Percentiles rank a stretch among this genome's conserved stretches.
phyloP scores from a whole-genome alignment of 2,329 filamentous ascomycete genomes.

The Hymenoscyphus infarciens region DNA sequence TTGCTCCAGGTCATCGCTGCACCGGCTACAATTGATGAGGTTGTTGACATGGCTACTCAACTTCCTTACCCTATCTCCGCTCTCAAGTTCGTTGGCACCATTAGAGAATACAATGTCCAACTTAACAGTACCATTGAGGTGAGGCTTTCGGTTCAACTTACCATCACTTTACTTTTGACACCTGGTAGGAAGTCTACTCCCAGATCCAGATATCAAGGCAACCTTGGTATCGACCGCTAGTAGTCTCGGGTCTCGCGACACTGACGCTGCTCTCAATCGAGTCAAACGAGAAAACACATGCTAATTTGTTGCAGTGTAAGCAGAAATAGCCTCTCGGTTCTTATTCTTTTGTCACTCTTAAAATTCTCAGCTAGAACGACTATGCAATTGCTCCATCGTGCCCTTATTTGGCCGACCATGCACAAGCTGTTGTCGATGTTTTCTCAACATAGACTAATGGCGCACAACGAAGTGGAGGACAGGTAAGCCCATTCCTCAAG shows the following conservation, averaged over 20 bases:
- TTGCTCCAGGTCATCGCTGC: neutral
- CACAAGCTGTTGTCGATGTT: neutral
- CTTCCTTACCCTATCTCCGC: neutral
- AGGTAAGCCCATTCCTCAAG: neutral
- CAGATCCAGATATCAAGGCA: neutral
- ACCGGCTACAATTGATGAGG: neutral
- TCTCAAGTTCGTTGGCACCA: neutral
- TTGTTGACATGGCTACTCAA: neutral
- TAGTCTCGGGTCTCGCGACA: neutral
- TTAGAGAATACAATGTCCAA: neutral
- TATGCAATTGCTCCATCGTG: neutral
- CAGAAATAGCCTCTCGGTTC: neutral
- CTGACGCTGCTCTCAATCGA: neutral
- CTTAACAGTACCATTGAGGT: neutral
- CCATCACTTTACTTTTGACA: neutral
- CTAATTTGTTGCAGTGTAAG: neutral
- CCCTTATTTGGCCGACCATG: neutral
- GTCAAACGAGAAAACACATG: too few species aligned
- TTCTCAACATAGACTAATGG: neutral
- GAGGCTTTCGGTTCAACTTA: neutral
- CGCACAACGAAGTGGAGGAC: neutral
- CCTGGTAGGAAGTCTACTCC: slow-evolving; percentile 1
- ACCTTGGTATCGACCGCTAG: neutral
- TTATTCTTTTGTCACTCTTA: neutral
- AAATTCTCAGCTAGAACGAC: neutral